phyloP scores from a whole-genome alignment of 192 early-diverging fungal genomes.

The Entomortierella parvispora region DNA sequence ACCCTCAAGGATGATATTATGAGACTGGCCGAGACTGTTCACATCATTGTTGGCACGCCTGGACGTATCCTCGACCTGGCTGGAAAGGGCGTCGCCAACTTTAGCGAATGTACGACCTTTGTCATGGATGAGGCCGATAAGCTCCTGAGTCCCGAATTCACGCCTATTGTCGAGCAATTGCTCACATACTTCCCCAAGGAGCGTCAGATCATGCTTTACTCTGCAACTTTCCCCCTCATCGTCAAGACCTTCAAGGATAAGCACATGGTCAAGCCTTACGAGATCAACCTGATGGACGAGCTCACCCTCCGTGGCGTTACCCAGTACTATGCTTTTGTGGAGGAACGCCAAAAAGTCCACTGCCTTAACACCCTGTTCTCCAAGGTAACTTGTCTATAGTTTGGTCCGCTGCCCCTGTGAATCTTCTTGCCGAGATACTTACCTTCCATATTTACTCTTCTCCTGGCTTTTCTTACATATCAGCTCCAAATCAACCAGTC shows the following conservation, averaged over 20 bases:
- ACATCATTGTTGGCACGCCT: constrained; percentile 97
- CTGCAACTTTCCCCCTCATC: constrained; percentile 97
- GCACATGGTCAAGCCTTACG: constrained; percentile 94
- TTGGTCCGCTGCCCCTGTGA: not conserved
- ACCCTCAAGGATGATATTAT: constrained; percentile 99
- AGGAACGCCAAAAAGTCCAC: constrained; percentile 99
- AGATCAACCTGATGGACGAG: constrained; percentile 99
- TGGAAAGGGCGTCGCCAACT: constrained; percentile 92
- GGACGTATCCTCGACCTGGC: constrained; percentile 98
- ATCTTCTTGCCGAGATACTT: not conserved
- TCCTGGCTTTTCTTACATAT: not conserved
- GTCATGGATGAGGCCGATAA: constrained; percentile 99
- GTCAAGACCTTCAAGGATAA: constrained; percentile 99
- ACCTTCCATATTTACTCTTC: not conserved
- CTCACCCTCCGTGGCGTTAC: constrained; percentile 97
- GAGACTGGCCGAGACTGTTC: constrained; percentile 91
- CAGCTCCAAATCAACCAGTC: constrained; percentile 99
- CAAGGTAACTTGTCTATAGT: constrained; percentile 65
- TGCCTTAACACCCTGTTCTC: constrained; percentile 94
- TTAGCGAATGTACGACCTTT: constrained; percentile 88
- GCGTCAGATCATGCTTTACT: constrained; percentile 96
- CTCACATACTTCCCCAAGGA: constrained; percentile 87
- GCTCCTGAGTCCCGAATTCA: constrained; percentile 97
- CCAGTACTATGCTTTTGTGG: constrained; percentile 99
- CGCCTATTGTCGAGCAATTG: constrained; percentile 97